Percentiles rank a stretch among this genome's conserved stretches.
These are phyloP conservation scores for Candida namnaoensis DNA, from an alignment of 805 yeast genomes.

Conservation along the genomic window DNA sequence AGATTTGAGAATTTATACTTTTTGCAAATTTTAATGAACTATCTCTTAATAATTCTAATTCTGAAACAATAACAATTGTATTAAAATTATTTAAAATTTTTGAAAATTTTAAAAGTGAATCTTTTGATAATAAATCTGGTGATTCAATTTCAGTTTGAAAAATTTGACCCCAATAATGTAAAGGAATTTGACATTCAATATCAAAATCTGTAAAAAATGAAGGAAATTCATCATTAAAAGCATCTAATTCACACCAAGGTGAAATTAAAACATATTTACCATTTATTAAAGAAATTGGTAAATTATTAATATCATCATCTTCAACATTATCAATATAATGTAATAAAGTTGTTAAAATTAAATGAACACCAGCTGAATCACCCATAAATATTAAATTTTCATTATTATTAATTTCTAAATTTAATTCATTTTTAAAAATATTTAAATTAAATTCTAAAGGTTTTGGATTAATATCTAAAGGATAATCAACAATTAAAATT, in stretches of 20 bases:
- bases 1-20: background rate
- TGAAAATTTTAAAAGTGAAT: background rate
- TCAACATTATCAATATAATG: background rate
- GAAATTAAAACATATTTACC: constrained; percentile 1
- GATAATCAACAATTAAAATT: constrained; percentile 1
- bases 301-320: background rate
- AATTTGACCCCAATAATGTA: too few species aligned
- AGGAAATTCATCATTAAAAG: background rate
- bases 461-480: background rate
- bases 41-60: too few species aligned
- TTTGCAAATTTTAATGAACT: background rate
- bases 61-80: background rate
- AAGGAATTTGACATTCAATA: too few species aligned
- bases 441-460: background rate
- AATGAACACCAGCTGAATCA: constrained; percentile 1
- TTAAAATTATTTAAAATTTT: background rate
- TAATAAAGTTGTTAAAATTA: background rate
- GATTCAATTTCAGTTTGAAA: background rate
- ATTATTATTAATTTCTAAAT: too few species aligned
- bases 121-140: background rate
- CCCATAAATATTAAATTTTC: constrained; percentile 1
- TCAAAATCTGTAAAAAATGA: background rate
- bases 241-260: background rate
- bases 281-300: background rate
- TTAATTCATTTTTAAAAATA: background rate